Conservation (phyloP, 2,329 filamentous ascomycete species). For the Sarocladium kiliense region DNA sequence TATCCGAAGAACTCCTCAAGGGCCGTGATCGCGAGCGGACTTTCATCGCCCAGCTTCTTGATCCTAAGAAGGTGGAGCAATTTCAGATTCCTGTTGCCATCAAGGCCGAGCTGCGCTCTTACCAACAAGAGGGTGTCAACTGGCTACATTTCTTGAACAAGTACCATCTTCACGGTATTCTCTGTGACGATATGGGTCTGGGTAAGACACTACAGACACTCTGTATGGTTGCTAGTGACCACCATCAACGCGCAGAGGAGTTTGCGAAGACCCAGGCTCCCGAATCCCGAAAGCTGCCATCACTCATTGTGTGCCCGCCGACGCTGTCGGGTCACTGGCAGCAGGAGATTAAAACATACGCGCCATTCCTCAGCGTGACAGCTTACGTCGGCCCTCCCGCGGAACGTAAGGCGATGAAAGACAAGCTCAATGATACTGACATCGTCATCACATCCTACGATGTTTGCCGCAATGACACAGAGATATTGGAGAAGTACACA, state of each 20-base stretch:
- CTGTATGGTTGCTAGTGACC: conserved; percentile 96
- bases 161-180: conserved; percentile 95
- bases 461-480: conserved; percentile 93
- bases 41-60: conserved; percentile 93
- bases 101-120: conserved; percentile 92
- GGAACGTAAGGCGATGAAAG: conserved; percentile 68
- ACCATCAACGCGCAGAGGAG: conserved; percentile 88
- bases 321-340: conserved; percentile 98
- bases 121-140: conserved; percentile 98
- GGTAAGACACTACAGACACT: conserved; percentile 96
- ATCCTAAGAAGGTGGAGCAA: conserved; percentile 92
- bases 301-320: conserved; percentile 91
- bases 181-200: conserved; percentile 98
- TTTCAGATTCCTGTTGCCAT: conserved; percentile 94
- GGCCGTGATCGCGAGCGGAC: conserved; percentile 91
- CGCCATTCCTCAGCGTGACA: conserved; percentile 84
- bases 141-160: conserved; percentile 98
- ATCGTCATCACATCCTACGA: conserved; percentile 98
- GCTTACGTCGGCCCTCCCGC: conserved; percentile 87
- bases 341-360: conserved; percentile 93
- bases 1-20: conserved; percentile 81
- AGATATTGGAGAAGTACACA: conserved; percentile 72
- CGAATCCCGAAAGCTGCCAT: conserved; percentile 77
- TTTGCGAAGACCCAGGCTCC: conserved; percentile 75
- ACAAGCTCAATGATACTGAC: conserved; percentile 70